Percentiles rank a stretch among this genome's conserved stretches.
These are phyloP conservation scores for Trichoderma erinaceum DNA, from an alignment of 495 filamentous ascomycete species.

Conservation along the genomic window DNA sequence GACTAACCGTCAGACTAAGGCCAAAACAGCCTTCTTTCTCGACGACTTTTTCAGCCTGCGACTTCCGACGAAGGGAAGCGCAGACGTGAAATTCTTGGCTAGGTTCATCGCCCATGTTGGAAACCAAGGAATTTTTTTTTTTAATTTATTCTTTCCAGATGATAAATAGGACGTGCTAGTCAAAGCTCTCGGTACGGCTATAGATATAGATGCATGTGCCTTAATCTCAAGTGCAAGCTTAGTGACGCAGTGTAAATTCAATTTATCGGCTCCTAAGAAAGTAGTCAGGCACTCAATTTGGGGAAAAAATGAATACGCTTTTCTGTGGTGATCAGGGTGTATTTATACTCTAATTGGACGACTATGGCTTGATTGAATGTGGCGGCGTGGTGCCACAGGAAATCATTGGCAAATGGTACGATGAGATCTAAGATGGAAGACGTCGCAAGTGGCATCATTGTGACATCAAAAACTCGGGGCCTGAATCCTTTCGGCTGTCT, in stretches of 20 bases:
- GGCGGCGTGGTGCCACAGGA: neutral
- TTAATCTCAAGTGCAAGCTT: no score
- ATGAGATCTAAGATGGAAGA: neutral
- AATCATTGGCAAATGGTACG: neutral
- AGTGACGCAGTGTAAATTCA: no score
- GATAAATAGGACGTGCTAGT: neutral
- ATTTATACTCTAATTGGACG: neutral
- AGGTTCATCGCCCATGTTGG: neutral
- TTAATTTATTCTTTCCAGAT: no score
- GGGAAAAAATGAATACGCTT: no score
- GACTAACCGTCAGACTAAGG: constrained; percentile 39
- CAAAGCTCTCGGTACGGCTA: no score
- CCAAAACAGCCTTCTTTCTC: constrained; percentile 42
- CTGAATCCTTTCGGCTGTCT: neutral
- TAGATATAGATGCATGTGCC: no score
- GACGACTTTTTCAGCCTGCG: constrained; percentile 23
- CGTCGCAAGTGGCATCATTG: neutral
- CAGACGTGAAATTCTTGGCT: neutral
- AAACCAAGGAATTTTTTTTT: neutral
- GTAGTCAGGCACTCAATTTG: no score
- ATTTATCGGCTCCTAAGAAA: no score
- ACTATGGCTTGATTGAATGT: neutral
- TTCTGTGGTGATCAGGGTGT: neutral
- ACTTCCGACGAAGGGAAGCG: constrained; percentile 1
- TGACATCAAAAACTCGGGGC: neutral